Evolutionary conservation across 805 yeast species (phyloP).

Genomic region (Pichia nanzhaoensis): DNA sequence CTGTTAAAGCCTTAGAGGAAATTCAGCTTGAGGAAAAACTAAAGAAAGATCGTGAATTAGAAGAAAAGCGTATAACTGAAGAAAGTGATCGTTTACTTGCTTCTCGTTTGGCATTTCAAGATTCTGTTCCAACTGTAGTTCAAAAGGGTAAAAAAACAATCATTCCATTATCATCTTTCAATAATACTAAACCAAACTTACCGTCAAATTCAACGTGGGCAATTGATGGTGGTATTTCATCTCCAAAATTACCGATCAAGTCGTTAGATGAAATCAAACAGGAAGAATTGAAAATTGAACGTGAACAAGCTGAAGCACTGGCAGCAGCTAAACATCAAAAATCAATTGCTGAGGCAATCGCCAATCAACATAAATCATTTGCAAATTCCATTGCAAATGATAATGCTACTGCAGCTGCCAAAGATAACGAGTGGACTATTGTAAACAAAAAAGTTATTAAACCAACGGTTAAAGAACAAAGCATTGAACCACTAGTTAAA

Average conservation of each 20-base stretch:
- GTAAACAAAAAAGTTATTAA: conserved; percentile 30
- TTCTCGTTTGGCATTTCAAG: conserved; percentile 17
- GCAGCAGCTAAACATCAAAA: conserved; percentile 17
- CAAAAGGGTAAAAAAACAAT: conserved; percentile 8
- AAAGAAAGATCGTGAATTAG: conserved; percentile 14
- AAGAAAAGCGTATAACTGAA: conserved; percentile 16
- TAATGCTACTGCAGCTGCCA: conserved; percentile 5
- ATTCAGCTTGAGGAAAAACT: conserved; percentile 51
- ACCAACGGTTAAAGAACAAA: neutral
- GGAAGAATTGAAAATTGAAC: conserved; percentile 38
- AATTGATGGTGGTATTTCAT: conserved; percentile 26
- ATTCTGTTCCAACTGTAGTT: conserved; percentile 5
- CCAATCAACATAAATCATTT: conserved; percentile 17
- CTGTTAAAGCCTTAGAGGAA: conserved; percentile 51
- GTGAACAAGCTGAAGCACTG: conserved; percentile 19
- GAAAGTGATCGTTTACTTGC: conserved; percentile 23
- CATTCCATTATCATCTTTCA: conserved; percentile 7
- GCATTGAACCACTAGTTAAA: neutral
- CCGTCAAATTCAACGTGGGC: conserved; percentile 43
- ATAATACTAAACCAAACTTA: conserved; percentile 20
- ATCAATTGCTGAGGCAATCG: conserved; percentile 21
- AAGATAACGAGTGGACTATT: conserved; percentile 32
- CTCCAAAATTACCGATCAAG: conserved; percentile 26
- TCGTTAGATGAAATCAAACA: conserved; percentile 56
- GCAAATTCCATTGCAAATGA: conserved; percentile 14